Percentiles rank a stretch among this genome's conserved stretches.
Conservation (phyloP, 2,329 filamentous ascomycete genomes). For the Zymoseptoria pseudotritici region DNA sequence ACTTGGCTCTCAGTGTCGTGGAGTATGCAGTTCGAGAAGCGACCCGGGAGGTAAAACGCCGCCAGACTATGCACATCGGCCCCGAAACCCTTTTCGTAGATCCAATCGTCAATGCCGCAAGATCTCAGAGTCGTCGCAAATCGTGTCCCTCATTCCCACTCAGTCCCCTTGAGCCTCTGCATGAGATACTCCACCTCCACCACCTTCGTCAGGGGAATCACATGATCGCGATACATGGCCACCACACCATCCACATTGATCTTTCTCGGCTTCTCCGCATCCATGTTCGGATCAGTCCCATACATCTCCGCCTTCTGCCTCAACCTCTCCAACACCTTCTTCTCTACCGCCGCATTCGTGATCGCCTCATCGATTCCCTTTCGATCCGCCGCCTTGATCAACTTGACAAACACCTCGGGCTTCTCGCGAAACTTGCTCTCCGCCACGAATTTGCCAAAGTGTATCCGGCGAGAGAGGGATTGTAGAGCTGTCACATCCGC, state of each 20-base stretch:
- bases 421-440: conserved; percentile 90
- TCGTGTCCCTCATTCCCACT: conserved; percentile 37
- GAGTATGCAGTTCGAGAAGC: no score
- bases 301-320: conserved; percentile 88
- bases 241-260: conserved; percentile 90
- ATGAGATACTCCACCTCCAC: conserved; percentile 98
- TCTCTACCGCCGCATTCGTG: conserved; percentile 80
- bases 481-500: conserved; percentile 88
- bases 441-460: conserved; percentile 97
- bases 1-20: no score
- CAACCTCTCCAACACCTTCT: conserved; percentile 81
- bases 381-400: conserved; percentile 76
- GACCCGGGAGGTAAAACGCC: no score
- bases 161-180: conserved; percentile 64
- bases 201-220: conserved; percentile 95
- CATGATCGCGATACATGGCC: conserved; percentile 79
- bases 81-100: no score
- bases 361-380: conserved; percentile 82
- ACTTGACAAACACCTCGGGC: conserved; percentile 65
- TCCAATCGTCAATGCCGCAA: no score
- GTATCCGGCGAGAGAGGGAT: conserved; percentile 80
- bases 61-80: background rate
- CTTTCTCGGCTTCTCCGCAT: conserved; percentile 54
- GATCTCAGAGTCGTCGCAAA: background rate
- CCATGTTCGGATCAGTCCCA: conserved; percentile 72